These are phyloP conservation scores for Pichia sp. DNA, from an alignment of 1,139 yeast species.

Conservation along the genomic window DNA sequence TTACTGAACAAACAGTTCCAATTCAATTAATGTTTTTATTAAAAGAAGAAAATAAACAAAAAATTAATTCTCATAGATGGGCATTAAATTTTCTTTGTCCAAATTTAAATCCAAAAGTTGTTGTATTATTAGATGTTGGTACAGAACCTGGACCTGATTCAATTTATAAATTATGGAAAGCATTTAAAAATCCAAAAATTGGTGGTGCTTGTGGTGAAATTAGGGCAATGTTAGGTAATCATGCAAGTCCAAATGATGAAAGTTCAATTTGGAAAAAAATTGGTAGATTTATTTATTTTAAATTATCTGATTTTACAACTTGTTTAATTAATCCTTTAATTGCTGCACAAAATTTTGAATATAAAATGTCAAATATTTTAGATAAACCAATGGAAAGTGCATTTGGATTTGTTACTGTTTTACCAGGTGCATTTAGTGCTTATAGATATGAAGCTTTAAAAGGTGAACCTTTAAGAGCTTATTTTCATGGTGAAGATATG, in stretches of 20 bases:
- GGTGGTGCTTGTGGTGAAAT: constrained; percentile 91
- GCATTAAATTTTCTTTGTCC: constrained; percentile 77
- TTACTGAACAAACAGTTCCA: constrained; percentile 56
- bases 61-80: constrained; percentile 83
- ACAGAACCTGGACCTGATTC: constrained; percentile 72
- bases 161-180: constrained; percentile 68
- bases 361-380: constrained; percentile 73
- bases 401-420: constrained; percentile 74
- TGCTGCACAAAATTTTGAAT: constrained; percentile 82
- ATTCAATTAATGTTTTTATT: constrained; percentile 71
- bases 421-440: constrained; percentile 87
- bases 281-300: constrained; percentile 17
- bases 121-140: constrained; percentile 74
- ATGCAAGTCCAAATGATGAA: constrained; percentile 37
- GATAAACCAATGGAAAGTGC: constrained; percentile 82
- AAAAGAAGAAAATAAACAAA: constrained; percentile 69
- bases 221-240: constrained; percentile 56
- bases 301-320: constrained; percentile 22
- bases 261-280: constrained; percentile 20
- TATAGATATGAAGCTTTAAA: constrained; percentile 67
- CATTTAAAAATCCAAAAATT: constrained; percentile 65
- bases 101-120: constrained; percentile 60
- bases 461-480: constrained; percentile 73
- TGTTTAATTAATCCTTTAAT: constrained; percentile 64
- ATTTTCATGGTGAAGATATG: constrained; percentile 75